phyloP scores from a whole-genome alignment of 768 basidiomycete species.

The Thelephora ganbajun region DNA sequence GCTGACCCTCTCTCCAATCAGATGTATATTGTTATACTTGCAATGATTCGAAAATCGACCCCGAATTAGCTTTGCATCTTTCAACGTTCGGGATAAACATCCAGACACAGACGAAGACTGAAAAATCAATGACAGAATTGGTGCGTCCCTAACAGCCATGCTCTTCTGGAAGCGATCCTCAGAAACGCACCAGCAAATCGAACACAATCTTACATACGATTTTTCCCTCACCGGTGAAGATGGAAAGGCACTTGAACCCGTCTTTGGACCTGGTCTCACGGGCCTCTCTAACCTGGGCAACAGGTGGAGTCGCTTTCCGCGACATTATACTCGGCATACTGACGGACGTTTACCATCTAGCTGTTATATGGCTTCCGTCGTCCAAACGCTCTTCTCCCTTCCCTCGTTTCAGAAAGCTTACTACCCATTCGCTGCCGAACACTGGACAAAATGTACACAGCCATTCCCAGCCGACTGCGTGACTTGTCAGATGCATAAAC shows the following conservation, averaged over 20 bases:
- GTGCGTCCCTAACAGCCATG: conserved; percentile 25
- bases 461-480: conserved; percentile 69
- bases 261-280: conserved; percentile 82
- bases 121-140: conserved; percentile 93
- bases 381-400: conserved; percentile 79
- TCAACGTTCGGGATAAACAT: conserved; percentile 81
- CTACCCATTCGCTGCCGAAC: conserved; percentile 29
- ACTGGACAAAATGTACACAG: conserved; percentile 50
- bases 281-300: conserved; percentile 91
- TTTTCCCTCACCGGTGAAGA: conserved; percentile 82
- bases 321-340: neutral
- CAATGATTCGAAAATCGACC: conserved; percentile 72
- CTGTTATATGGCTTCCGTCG: conserved; percentile 93
- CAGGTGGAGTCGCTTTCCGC: conserved; percentile 28
- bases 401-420: conserved; percentile 68
- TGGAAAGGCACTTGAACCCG: conserved; percentile 74
- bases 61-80: conserved; percentile 60
- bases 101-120: conserved; percentile 70
- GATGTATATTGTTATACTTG: conserved; percentile 93
- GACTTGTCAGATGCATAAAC: conserved; percentile 91
- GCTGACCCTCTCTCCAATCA: conserved; percentile 13
- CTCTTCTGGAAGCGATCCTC: neutral
- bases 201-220: conserved; percentile 90
- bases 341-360: conserved; percentile 23
- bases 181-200: conserved; percentile 62